Percentiles rank a stretch among this genome's conserved stretches.
These are phyloP conservation scores for Colletotrichum chrysophilum DNA, from an alignment of 2,329 filamentous ascomycete species.

Conservation along the genomic window DNA sequence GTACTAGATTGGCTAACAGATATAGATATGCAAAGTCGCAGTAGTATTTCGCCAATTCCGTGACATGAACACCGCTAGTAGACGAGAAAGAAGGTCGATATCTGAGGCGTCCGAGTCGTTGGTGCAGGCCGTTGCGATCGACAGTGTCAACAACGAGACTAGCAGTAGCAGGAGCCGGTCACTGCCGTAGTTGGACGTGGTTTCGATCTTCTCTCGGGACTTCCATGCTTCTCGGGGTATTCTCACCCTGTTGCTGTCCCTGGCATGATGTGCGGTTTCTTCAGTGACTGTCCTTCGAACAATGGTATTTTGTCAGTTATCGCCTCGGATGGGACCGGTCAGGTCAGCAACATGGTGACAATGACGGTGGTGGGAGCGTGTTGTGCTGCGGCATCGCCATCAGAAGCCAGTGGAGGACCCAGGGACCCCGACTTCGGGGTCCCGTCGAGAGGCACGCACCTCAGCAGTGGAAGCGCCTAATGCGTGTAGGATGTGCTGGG, in stretches of 20 bases:
- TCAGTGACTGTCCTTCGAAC: neutral
- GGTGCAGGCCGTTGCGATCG: neutral
- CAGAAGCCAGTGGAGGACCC: neutral
- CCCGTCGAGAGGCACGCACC: neutral
- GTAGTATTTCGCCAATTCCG: neutral
- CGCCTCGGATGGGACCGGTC: neutral
- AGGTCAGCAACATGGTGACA: neutral
- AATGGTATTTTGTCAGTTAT: neutral
- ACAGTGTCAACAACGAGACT: neutral
- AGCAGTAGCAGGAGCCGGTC: neutral
- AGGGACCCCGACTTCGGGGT: neutral
- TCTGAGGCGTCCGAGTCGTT: neutral
- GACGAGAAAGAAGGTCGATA: neutral
- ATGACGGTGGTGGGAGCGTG: neutral
- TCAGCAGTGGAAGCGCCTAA: neutral
- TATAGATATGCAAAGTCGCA: neutral
- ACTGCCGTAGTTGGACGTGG: neutral
- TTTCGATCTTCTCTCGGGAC: neutral
- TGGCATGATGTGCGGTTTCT: slow-evolving; percentile 8
- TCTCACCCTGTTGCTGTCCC: neutral
- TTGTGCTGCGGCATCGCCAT: neutral
- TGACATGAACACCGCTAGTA: neutral
- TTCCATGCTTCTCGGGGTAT: neutral
- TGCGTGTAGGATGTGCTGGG: neutral
- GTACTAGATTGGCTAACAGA: neutral